Base-by-base conservation (phyloP, 2,329 filamentous ascomycete genomes). In the Botrytis pseudocinerea region DNA sequence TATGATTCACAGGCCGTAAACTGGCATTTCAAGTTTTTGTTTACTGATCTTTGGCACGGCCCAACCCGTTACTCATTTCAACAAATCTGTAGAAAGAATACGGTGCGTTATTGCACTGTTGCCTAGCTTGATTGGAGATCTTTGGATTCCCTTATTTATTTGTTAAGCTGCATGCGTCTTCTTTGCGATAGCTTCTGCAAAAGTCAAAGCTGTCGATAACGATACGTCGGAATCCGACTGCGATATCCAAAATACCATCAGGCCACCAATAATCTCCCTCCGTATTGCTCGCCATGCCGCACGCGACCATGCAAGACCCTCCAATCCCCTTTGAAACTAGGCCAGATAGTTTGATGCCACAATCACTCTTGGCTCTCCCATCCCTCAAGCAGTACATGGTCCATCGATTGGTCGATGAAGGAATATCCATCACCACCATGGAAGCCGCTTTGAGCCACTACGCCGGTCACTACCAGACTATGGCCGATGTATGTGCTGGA, bases 351-450 rank as follows among this genome's bases (percentile, higher is more conserved):
- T 4, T n/a, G 25, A 62, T 62, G 46, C 64, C 46, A 28, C 14
- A 18, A 20, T 54, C 35, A 25, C 14, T 38, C 32, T 20, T 38
- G 32, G 54, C 32, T 9, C 46, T 51, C 6, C 32, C 64, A 4
- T 66, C 46, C 25, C 32, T 66, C 32, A 66, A 66, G 32, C 44
- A 51, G 22, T 54, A 40, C 44, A 66, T 66, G 64, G 22, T 66
- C 25, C 32, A 46, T 32, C 25, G 25, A 16, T 22, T 66, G 20
- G 46, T 66, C 12, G 22, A 38, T 4, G 64, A 46, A 66, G 32
- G 25, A 20, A 51, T 32, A 16, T 6, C 42, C 42, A 2, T 28
- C 12, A 28, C 3, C 46, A 38, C 32, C 32, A 54, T 20, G 32
- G 44, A 51, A 25, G 22, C 4, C 7, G 64, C 64, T 18, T 14